Percentiles rank a stretch among this genome's conserved stretches.
phyloP scores from a whole-genome alignment of 345 rosid species.

The Linum trigynum region DNA sequence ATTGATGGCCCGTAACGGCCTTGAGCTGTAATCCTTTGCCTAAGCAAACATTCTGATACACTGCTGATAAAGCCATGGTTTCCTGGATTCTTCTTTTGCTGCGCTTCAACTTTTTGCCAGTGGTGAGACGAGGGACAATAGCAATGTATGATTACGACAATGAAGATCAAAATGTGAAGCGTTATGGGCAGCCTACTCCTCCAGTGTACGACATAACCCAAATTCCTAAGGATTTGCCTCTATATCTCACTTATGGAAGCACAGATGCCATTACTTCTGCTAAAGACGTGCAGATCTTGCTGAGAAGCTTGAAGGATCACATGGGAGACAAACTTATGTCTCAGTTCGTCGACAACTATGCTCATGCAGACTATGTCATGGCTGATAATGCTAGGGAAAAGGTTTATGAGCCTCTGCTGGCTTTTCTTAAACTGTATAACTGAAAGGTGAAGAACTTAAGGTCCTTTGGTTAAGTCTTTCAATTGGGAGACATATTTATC shows the following conservation, averaged over 20 bases:
- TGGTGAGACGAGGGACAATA: conserved; percentile 36
- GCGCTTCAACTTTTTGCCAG: conserved; percentile 9
- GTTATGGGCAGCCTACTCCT: conserved; percentile 43
- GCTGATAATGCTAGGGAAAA: conserved; percentile 29
- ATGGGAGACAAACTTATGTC: conserved; percentile 30
- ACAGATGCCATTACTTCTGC: conserved; percentile 34
- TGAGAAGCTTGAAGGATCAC: conserved; percentile 31
- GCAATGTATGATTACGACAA: conserved; percentile 38
- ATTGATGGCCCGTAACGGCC: too few relatives aligned
- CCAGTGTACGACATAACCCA: conserved; percentile 34
- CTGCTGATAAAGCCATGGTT: too few relatives aligned
- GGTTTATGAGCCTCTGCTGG: conserved; percentile 34
- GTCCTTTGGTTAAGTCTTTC: too few relatives aligned
- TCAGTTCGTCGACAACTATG: conserved; percentile 25
- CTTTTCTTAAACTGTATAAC: conserved; percentile 30
- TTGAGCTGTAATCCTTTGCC: too few relatives aligned
- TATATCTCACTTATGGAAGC: conserved; percentile 41
- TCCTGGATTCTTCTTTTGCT: background rate
- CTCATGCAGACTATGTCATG: conserved; percentile 42
- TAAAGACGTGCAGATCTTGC: conserved; percentile 30
- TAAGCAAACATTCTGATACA: too few relatives aligned
- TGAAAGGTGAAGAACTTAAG: background rate
- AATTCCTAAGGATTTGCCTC: conserved; percentile 39
- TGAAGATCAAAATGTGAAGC: conserved; percentile 31
- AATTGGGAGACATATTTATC: too few relatives aligned